These are phyloP conservation scores for Starmerella sp. DNA, from an alignment of 805 yeast species.

Conservation along the genomic window DNA sequence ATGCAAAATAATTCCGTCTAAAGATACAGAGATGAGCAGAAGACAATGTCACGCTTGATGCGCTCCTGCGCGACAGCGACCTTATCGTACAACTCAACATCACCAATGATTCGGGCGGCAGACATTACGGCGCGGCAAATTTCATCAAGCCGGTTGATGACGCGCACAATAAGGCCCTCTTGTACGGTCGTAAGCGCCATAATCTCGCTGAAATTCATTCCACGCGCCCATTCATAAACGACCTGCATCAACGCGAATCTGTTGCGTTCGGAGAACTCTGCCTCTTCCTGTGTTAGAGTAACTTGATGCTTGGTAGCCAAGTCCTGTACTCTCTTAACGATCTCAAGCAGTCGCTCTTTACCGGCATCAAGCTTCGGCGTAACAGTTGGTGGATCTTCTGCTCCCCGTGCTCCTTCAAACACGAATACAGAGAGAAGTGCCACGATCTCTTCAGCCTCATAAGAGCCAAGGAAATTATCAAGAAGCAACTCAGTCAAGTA, in stretches of 20 bases:
- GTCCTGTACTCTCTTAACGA: conserved; percentile 50
- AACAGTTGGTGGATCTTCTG: conserved; percentile 51
- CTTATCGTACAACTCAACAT: conserved; percentile 74
- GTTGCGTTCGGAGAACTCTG: conserved; percentile 67
- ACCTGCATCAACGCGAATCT: conserved; percentile 87
- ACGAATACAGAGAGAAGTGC: conserved; percentile 87
- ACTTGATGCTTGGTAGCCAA: conserved; percentile 62
- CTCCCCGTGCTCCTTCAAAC: conserved; percentile 70
- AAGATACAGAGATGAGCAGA: conserved; percentile 86
- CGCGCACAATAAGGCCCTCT: conserved; percentile 95
- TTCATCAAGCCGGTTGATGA: conserved; percentile 87
- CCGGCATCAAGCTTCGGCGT: conserved; percentile 71
- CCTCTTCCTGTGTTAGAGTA: conserved; percentile 69
- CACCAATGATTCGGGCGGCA: conserved; percentile 91
- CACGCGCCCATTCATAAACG: conserved; percentile 97
- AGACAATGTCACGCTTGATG: conserved; percentile 92
- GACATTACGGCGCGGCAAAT: conserved; percentile 88
- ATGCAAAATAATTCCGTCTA: conserved; percentile 26
- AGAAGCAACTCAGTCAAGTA: conserved; percentile 79
- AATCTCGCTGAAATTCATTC: conserved; percentile 79
- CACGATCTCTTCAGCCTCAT: conserved; percentile 93
- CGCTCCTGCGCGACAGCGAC: conserved; percentile 88
- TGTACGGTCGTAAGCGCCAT: conserved; percentile 81
- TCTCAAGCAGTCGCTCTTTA: conserved; percentile 51
- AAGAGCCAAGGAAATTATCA: conserved; percentile 85